Conservation (phyloP, 2,329 filamentous ascomycete genomes). For the Fusarium sororula region DNA sequence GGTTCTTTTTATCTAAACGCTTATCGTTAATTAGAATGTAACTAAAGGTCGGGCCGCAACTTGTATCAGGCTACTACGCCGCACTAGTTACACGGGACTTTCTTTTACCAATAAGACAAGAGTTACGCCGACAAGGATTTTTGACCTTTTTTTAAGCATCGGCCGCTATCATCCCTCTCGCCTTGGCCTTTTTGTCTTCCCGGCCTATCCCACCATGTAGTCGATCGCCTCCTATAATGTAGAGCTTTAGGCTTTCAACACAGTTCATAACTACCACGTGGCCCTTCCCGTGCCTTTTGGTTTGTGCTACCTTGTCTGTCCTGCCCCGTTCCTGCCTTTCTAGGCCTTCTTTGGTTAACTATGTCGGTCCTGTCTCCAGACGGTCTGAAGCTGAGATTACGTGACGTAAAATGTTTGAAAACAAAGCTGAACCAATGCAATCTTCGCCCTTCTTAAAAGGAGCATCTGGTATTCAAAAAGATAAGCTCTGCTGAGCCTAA, state of each 20-base stretch:
- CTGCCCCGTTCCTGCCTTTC: slow-evolving; percentile 27
- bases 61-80: neutral
- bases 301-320: neutral
- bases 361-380: slow-evolving; percentile 38
- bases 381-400: neutral
- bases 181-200: neutral
- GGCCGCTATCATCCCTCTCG: neutral
- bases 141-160: fast-evolving
- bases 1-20: neutral
- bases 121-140: fast-evolving
- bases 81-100: neutral
- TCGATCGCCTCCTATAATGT: fast-evolving
- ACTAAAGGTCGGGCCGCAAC: neutral
- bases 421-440: too few relatives aligned
- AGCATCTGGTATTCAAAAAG: too few relatives aligned
- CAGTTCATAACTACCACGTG: neutral
- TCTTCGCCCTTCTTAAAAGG: too few relatives aligned
- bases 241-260: neutral
- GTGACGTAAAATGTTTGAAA: too few relatives aligned
- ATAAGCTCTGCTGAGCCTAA: neutral
- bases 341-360: slow-evolving; percentile 20
- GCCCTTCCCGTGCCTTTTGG: slow-evolving; percentile 7
- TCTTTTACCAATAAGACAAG: neutral
- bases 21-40: neutral
- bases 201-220: neutral